These are phyloP conservation scores for Myriangium duriaei DNA, from an alignment of 2,329 filamentous ascomycete species.

Conservation along the genomic window DNA sequence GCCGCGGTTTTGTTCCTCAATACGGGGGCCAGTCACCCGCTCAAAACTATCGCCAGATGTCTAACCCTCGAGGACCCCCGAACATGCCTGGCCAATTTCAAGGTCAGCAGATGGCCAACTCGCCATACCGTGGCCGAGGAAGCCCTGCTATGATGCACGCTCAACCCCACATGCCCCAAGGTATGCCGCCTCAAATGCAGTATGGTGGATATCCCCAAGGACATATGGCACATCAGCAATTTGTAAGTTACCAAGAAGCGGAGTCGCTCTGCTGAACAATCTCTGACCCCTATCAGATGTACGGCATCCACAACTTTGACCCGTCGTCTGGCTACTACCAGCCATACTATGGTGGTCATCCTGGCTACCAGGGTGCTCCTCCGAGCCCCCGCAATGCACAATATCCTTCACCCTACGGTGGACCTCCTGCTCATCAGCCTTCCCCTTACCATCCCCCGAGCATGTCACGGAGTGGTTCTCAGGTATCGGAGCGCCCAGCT, in stretches of 20 bases:
- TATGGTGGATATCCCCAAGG: constrained; percentile 44
- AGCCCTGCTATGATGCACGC: constrained; percentile 46
- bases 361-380: constrained; percentile 25
- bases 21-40: constrained; percentile 44
- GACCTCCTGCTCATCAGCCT: constrained; percentile 37
- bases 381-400: constrained; percentile 30
- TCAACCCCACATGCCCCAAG: constrained; percentile 53
- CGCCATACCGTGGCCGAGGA: constrained; percentile 43
- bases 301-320: constrained; percentile 44
- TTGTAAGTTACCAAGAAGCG: constrained; percentile 43
- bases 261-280: constrained; percentile 11
- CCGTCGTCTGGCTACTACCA: constrained; percentile 31
- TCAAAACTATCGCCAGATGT: constrained; percentile 39
- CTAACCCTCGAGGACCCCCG: constrained; percentile 37
- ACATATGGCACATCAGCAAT: constrained; percentile 46
- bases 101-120: constrained; percentile 19
- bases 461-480: constrained; percentile 76
- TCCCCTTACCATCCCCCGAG: constrained; percentile 46
- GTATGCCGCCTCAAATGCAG: constrained; percentile 42
- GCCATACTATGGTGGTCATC: constrained; percentile 37
- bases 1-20: constrained; percentile 40
- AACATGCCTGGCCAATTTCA: constrained; percentile 33
- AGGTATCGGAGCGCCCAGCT: constrained; percentile 53
- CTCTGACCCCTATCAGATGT: constrained; percentile 41
- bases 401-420: constrained; percentile 38